Conservation (phyloP, 495 filamentous ascomycete species). For the Aspergillus bertholletiae region DNA sequence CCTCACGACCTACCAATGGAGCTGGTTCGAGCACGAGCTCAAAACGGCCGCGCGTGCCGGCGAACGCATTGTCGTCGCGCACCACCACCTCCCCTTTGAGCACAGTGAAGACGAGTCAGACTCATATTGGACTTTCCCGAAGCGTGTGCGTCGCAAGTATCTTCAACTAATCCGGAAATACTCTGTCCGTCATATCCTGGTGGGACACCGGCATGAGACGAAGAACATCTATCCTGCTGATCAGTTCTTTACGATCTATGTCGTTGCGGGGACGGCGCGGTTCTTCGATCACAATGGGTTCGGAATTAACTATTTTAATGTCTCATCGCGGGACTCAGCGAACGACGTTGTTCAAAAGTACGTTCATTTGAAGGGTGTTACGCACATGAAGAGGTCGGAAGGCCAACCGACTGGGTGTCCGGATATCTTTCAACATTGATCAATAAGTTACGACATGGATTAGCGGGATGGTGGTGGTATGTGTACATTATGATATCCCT, state of each 20-base stretch:
- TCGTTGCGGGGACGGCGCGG: background rate
- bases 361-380: constrained; percentile 1
- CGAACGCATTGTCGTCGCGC: background rate
- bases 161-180: constrained; percentile 1
- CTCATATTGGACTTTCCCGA: constrained; percentile 2
- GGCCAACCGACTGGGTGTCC: constrained; percentile 2
- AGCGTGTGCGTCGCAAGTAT: background rate
- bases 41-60: background rate
- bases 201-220: constrained; percentile 4
- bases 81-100: constrained; percentile 4
- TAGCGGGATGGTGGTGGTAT: too few species aligned
- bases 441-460: too few species aligned
- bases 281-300: constrained; percentile 3
- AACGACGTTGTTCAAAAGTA: background rate
- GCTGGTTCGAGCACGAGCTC: constrained; percentile 1
- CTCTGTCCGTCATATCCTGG: constrained; percentile 2
- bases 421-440: background rate
- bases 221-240: constrained; percentile 1
- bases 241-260: constrained; percentile 1
- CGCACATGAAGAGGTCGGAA: background rate
- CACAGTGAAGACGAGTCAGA: background rate
- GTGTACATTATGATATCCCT: too few species aligned
- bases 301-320: constrained; percentile 6
- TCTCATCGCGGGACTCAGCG: background rate
- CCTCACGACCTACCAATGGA: background rate